Evolutionary conservation across 257 asterid genomes (phyloP).

Genomic region (Coffea eugenioides): DNA sequence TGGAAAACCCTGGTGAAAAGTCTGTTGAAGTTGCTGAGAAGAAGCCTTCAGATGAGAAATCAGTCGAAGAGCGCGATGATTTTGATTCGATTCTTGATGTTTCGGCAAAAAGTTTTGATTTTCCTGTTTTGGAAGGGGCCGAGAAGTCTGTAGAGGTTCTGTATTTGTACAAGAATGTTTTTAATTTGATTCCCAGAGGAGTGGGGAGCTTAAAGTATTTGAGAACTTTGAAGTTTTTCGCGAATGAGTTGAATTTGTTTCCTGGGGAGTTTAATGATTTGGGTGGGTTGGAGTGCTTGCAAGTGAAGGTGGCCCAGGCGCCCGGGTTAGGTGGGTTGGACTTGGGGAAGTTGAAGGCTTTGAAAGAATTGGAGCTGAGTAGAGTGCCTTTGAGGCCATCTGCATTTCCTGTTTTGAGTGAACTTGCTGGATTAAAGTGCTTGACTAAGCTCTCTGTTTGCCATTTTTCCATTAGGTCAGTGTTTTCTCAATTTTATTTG

Average conservation of each 20-base stretch:
- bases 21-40: conserved; percentile 21
- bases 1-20: conserved; percentile 25
- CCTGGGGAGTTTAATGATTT: conserved; percentile 62
- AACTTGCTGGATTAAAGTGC: conserved; percentile 63
- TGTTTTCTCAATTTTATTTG: conserved; percentile 7
- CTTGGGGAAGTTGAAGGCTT: conserved; percentile 55
- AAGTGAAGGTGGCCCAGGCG: conserved; percentile 56
- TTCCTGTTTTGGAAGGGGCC: conserved; percentile 38
- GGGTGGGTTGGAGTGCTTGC: conserved; percentile 69
- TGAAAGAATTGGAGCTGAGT: conserved; percentile 88
- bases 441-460: conserved; percentile 85
- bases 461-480: conserved; percentile 86
- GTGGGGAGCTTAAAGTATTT: conserved; percentile 59
- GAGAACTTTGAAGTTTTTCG: conserved; percentile 73
- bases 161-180: conserved; percentile 73
- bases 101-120: conserved; percentile 63
- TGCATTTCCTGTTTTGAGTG: conserved; percentile 61
- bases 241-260: conserved; percentile 78
- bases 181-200: conserved; percentile 64
- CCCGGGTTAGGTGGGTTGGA: conserved; percentile 76
- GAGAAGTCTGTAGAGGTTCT: conserved; percentile 48
- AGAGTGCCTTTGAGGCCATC: conserved; percentile 75
- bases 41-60: conserved; percentile 29
- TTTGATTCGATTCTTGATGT: conserved; percentile 52
- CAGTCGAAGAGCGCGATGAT: conserved; percentile 28